Base-by-base conservation (phyloP, 352 stramenopile genomes). In the Thalassiosira oceanica region DNA sequence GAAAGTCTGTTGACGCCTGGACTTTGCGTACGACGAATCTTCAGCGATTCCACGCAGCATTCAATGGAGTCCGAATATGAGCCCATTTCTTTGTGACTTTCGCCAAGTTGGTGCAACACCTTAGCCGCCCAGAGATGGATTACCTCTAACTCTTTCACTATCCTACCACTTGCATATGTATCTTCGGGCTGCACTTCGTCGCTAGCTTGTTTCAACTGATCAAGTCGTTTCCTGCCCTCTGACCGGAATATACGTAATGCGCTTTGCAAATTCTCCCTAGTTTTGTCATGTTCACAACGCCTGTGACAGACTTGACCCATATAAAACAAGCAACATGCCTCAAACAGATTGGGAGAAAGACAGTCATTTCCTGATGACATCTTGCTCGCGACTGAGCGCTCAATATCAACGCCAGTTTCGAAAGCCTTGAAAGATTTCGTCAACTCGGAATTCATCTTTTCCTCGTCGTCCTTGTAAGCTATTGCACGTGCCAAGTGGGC, bases 271-370 rank as follows among this genome's bases (percentile, higher is more conserved):
- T 72, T 31, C 10, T 10, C 20, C 54, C 67, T 83, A 3, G 62
- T 53, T 63, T 67, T 11, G 10, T 67, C 53, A 31, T 51, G 52
- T 15, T 65, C 54, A 29, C 35, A 63, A 23, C 53, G 58, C 15
- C 20, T 37, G 52, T 79, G 53, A 61, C 77, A 62, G 24, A 63
- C 45, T 23, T 36, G 54, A 23, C 74, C 74, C n/a, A 83, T 46
- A 72, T 79, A 50, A 54, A 71, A 83, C 1, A 77, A 48, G 51
- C 62, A 83, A 35, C 68, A 64, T 42, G 62, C 67, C 61, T 79
- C 60, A 16, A 67, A 51, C 35, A 79, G 36, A 42, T 68, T 28
- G 26, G 29, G 24, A 44, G 33, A 21, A n/a, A 21, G 4, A 13
- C 27, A 13, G 27, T 21, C 51, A 41, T 45, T n/a, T 21, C 5